Percentiles rank a stretch among this genome's conserved stretches.
Evolutionary conservation across 306 rosid species (phyloP).

Genomic region (Acacia melanoxylon): DNA sequence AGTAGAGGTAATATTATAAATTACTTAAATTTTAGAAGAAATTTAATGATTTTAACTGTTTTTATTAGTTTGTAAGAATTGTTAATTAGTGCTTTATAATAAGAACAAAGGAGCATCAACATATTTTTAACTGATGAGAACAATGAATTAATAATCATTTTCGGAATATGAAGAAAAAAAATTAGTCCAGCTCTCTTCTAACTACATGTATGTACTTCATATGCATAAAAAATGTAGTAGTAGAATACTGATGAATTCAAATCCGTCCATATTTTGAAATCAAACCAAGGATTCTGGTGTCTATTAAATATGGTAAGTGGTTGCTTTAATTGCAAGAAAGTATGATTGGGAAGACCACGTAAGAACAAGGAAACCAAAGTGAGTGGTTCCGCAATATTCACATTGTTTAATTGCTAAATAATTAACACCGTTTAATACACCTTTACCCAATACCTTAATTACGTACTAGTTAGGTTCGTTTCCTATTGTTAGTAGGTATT

Average conservation of each 20-base stretch:
- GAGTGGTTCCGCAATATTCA: background rate
- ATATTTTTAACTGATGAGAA: background rate
- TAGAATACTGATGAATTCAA: background rate
- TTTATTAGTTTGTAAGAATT: too few species aligned
- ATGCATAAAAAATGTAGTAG: too few species aligned
- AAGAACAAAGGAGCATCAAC: too few species aligned
- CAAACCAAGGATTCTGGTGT: conserved; percentile 22
- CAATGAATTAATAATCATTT: too few species aligned
- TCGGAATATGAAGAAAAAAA: too few species aligned
- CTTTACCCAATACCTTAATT: background rate
- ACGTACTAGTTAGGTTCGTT: background rate
- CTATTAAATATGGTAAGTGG: conserved; percentile 29
- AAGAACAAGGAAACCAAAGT: background rate
- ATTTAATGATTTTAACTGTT: too few species aligned
- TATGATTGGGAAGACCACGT: background rate
- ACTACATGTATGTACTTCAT: too few species aligned
- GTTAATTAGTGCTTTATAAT: too few species aligned
- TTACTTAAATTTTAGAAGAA: too few species aligned
- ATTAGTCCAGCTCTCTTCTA: too few species aligned
- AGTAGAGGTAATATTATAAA: too few species aligned
- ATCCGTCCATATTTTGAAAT: conserved; percentile 10
- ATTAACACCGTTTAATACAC: background rate
- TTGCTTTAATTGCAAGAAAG: conserved; percentile 22
- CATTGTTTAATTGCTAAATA: background rate
- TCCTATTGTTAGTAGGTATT: too few species aligned